phyloP scores from a whole-genome alignment of 179 eudicot genomes.

The Vitellaria paradoxa region DNA sequence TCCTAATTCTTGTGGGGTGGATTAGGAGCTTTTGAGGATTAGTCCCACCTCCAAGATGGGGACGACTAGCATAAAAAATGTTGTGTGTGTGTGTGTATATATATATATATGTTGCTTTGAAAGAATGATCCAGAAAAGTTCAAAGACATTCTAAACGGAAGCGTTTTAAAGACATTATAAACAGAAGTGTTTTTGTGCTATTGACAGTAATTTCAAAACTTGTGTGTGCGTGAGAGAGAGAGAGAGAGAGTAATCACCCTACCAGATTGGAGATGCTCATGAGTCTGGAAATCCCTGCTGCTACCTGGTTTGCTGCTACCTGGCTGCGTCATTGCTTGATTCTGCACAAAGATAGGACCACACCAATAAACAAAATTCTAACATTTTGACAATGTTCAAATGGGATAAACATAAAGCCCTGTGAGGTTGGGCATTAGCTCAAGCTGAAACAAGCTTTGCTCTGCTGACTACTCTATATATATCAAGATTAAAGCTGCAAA shows the following conservation, averaged over 20 bases:
- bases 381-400: not conserved
- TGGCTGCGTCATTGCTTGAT: constrained; percentile 44
- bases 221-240: not conserved
- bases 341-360: constrained; percentile 31
- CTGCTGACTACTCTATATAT: not conserved
- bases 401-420: not conserved
- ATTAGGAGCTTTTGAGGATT: too few species aligned
- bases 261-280: constrained; percentile 35
- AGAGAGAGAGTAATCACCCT: constrained; percentile 14
- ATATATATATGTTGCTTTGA: not conserved
- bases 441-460: not conserved
- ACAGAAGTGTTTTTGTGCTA: too few species aligned
- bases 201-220: too few species aligned
- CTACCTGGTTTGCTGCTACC: constrained; percentile 44
- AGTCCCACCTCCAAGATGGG: too few species aligned
- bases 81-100: too few species aligned
- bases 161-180: too few species aligned
- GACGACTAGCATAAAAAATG: too few species aligned
- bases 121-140: not conserved
- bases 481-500: not conserved
- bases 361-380: not conserved
- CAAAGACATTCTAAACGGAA: not conserved
- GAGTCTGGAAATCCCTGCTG: constrained; percentile 40
- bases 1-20: too few species aligned
- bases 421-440: not conserved